Conservation (phyloP, 1,284 basidiomycete genomes). For the Ganoderma lucidum region DNA sequence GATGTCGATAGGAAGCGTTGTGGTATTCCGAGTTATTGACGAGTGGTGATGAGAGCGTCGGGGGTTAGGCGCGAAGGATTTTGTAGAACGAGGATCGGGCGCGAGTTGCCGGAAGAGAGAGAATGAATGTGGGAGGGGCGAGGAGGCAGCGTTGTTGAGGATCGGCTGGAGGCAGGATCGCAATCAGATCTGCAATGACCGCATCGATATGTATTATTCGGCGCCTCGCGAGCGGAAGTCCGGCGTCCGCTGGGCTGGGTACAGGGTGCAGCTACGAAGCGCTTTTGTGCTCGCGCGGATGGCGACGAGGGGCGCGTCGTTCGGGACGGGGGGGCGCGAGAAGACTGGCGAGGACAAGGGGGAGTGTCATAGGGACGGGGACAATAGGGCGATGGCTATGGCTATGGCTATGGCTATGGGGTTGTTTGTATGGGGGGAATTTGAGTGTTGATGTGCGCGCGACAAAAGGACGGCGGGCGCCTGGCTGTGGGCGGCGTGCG, state of each 20-base stretch:
- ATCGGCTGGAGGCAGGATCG: conserved; percentile 26
- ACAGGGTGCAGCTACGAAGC: conserved; percentile 20
- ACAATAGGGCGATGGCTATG: conserved; percentile 17
- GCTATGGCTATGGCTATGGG: neutral
- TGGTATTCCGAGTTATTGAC: conserved; percentile 5
- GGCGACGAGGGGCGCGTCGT: conserved; percentile 8
- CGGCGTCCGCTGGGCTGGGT: conserved; percentile 23
- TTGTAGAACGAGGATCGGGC: conserved; percentile 4
- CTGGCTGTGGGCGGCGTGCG: conserved; percentile 19
- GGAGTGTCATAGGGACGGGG: conserved; percentile 21
- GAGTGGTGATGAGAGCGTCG: conserved; percentile 11
- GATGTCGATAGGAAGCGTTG: conserved; percentile 18
- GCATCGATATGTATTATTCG: conserved; percentile 28
- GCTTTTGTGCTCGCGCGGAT: conserved; percentile 10
- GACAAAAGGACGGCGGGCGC: conserved; percentile 24
- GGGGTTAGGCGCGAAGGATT: conserved; percentile 10
- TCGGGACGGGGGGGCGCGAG: conserved; percentile 6
- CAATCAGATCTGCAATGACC: conserved; percentile 34
- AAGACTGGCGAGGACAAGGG: conserved; percentile 12
- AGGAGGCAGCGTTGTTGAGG: conserved; percentile 24
- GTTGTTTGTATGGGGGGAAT: conserved; percentile 23
- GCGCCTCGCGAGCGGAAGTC: conserved; percentile 13
- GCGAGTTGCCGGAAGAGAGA: conserved; percentile 18
- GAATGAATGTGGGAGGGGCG: conserved; percentile 20
- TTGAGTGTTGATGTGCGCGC: conserved; percentile 13